Percentiles rank a stretch among this genome's conserved stretches.
Conservation (phyloP, 2,329 filamentous ascomycete genomes). For the Paracorniculantispora psalliotae region DNA sequence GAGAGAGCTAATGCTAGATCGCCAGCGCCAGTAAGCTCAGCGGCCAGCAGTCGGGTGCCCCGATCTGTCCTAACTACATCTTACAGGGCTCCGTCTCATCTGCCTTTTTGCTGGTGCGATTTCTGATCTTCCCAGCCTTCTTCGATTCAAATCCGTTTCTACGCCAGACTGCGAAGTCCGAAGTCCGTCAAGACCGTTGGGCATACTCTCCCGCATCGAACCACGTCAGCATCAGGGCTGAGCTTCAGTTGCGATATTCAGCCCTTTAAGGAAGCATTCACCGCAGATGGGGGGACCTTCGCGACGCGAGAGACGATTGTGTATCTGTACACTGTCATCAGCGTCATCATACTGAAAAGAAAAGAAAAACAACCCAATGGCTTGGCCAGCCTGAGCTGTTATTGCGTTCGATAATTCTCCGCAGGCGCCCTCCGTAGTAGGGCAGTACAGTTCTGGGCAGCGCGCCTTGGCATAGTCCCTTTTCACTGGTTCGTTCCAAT, state of each 20-base stretch:
- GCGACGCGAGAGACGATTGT: too few species aligned
- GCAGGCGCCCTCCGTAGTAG: too few species aligned
- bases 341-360: too few species aligned
- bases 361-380: too few species aligned
- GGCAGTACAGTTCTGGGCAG: neutral
- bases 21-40: neutral
- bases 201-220: neutral
- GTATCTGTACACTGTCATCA: too few species aligned
- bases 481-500: neutral
- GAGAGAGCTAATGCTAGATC: constrained; percentile 1
- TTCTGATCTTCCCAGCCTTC: neutral
- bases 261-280: neutral
- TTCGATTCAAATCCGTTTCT: neutral
- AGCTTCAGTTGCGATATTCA: neutral
- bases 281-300: too few species aligned
- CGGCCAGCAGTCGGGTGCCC: neutral
- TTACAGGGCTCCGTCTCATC: neutral
- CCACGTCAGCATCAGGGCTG: constrained; percentile 7
- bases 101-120: neutral
- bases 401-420: too few species aligned
- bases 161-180: neutral
- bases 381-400: too few species aligned
- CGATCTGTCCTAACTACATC: neutral
- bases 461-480: neutral
- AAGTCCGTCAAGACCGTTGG: constrained; percentile 2